Base-by-base conservation (phyloP, 1,284 basidiomycete species). In the Cystobasidium pallidum region DNA sequence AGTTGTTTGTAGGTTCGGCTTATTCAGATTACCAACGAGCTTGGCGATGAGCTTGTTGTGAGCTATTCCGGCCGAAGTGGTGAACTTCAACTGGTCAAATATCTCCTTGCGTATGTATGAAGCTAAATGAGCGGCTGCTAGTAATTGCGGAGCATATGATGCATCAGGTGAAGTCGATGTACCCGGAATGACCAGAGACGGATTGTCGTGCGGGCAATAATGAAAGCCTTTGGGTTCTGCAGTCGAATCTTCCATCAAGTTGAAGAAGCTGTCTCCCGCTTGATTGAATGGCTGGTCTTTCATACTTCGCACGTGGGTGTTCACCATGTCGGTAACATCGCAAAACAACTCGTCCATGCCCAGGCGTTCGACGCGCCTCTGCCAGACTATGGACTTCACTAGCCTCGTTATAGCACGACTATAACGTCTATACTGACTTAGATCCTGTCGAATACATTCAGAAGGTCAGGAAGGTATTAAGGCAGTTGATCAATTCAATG, bases 301-400 rank as follows among this genome's bases (percentile, higher is more conserved):
- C 8, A n/a, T 30, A 52, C 30, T 64, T 58, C 2, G 24, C 21
- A 80, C 72, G 63, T 82, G 80, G 7, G 72, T 73, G 36, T 77
- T 74, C 17, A 82, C 72, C 74, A 81, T 78, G 26, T 78, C 75
- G 0, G 81, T 80, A 2, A 77, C 78, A 73, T 82, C 82, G 63
- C 79, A 75, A 58, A 81, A 82, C 2, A 82, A 76, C 75, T 82
- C 81, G 74, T 82, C 81, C 81, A 82, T 78, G 0, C 81, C 81
- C 1, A 82, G 75, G 73, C 81, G 81, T 74, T 82, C 81, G 19
- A 81, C 80, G 13, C 63, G 67, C 17, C 67, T 70, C 3, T 59
- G 30, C 17, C 76, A 75, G 0, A 81, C 74, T 2, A 81, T 70
- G 2, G 75, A 63, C 19, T 77, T 75, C 2, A 82, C 79, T 6